Conservation (phyloP, 148 eudicot genomes). For the Fagopyrum esculentum region DNA sequence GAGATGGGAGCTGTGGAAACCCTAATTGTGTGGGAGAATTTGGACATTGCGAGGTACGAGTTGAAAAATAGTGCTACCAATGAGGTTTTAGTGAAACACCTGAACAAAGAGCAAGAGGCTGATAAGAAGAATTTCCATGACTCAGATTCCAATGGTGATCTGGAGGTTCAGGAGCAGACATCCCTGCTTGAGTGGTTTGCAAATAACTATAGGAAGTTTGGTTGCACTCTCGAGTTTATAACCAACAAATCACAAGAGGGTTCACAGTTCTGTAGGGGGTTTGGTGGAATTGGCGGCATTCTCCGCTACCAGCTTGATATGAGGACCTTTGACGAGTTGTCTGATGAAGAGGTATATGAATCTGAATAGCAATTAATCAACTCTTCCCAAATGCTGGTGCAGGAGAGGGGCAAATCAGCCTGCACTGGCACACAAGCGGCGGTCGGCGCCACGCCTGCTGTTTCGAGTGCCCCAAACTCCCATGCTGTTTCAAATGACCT, state of each 20-base stretch:
- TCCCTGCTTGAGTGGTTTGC: slow-evolving; percentile 20
- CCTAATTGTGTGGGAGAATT: slow-evolving; percentile 19
- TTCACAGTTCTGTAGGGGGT: slow-evolving; percentile 20
- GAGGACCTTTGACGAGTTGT: slow-evolving; percentile 15
- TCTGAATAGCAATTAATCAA: slow-evolving; percentile 19
- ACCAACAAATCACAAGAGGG: slow-evolving; percentile 23
- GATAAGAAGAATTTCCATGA: slow-evolving; percentile 16
- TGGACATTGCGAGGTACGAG: slow-evolving; percentile 16
- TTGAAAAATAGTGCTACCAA: slow-evolving; percentile 15
- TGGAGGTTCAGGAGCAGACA: slow-evolving; percentile 17
- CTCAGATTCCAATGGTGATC: slow-evolving; percentile 14
- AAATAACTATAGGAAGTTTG: slow-evolving; percentile 17
- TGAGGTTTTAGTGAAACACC: slow-evolving; percentile 15
- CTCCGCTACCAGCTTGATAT: slow-evolving; percentile 24
- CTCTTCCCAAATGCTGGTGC: slow-evolving; percentile 10
- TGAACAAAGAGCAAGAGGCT: slow-evolving; percentile 20
- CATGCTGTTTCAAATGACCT: not conserved
- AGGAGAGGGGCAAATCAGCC: slow-evolving; percentile 7
- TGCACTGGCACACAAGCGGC: slow-evolving; percentile 16
- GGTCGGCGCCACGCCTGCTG: not conserved
- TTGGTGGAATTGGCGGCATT: slow-evolving; percentile 22
- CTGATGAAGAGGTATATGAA: slow-evolving; percentile 18
- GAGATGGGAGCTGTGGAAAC: slow-evolving; percentile 23
- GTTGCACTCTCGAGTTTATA: slow-evolving; percentile 23
- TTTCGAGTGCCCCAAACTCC: slow-evolving; percentile 6